Evolutionary conservation across 305 asterid species (phyloP), one percentile per base, ranked within the genome.

Genomic region (Fraxinus albicans): DNA sequence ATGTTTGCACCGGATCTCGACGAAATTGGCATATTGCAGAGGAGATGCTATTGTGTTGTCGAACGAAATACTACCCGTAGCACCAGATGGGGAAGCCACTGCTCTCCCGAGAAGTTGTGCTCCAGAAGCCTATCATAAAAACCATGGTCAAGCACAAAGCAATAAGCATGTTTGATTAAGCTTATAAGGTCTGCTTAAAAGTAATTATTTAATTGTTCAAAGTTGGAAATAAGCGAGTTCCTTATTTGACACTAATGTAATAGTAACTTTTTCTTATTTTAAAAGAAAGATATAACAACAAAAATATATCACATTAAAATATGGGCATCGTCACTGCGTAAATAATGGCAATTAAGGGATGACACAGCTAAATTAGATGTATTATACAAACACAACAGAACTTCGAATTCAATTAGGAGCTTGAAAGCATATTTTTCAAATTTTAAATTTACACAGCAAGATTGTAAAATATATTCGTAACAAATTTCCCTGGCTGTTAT

Each of bases 1-100:
- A 95, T 90, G 86, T 88, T 93, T 76, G 94, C 88, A 86, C 93
- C 90, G 76, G 99, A 93, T 84, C 98, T 91, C 4, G 99, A 91
- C 79, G 98, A 83, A 81, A 91, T 75, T n/a, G n/a, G n/a, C n/a
- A n/a, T n/a, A n/a, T n/a, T n/a, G n/a, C n/a, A n/a, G n/a, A n/a
- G n/a, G n/a, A n/a, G n/a, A n/a, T n/a, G n/a, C n/a, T n/a, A n/a
- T n/a, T n/a, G n/a, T n/a, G n/a, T n/a, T n/a, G n/a, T n/a, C n/a
- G n/a, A n/a, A 91, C 79, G 98, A 83, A 81, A 91, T 75, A 80
- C 89, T 81, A 67, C 91, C 96, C 74, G 92, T 83, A 55, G 93
- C 84, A 84, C 91, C 90, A 80, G 94, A 90, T 77, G 99, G 97
- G 85, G 99, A 94, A 76, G 90, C 90, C 23, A 83, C 89, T 35